A percentile compares a stretch with the other conserved stretches of the same genome.
Evolutionary conservation across 2,329 filamentous ascomycete species (phyloP).

Genomic region (Apiospora pterosperma): DNA sequence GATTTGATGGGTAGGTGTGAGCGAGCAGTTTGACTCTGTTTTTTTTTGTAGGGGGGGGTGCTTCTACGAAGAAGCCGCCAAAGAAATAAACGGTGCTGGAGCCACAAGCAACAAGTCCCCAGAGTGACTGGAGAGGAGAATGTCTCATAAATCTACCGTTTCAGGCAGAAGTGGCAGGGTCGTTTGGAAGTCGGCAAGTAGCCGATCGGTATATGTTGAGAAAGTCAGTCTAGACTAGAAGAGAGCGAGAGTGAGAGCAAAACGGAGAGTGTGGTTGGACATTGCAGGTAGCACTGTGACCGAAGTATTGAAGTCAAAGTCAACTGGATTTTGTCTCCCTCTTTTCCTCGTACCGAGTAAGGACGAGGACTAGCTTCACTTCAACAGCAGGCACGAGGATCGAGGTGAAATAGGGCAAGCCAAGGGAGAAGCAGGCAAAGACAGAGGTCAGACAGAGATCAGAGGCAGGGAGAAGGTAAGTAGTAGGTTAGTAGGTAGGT

Average conservation of each 20-base stretch:
- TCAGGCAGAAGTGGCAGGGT: neutral
- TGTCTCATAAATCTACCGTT: neutral
- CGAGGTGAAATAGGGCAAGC: neutral
- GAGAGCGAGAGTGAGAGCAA: slow-evolving; percentile 3
- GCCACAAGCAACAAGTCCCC: neutral
- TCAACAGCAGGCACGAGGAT: too few species aligned
- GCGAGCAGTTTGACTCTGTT: neutral
- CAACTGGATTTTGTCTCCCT: neutral
- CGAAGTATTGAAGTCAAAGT: slow-evolving; percentile 2
- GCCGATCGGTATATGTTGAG: neutral
- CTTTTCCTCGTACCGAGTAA: neutral
- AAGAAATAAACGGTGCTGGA: neutral
- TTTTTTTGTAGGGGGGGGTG: neutral
- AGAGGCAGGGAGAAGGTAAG: neutral
- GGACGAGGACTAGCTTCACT: neutral
- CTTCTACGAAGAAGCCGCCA: neutral
- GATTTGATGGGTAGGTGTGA: neutral
- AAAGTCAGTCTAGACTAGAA: slow-evolving; percentile 1
- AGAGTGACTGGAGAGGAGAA: neutral
- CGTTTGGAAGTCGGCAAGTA: neutral
- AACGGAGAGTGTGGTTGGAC: neutral
- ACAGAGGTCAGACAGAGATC: too few species aligned
- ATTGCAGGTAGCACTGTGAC: neutral
- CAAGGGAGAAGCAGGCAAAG: neutral
- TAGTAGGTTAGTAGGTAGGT: neutral